Evolutionary conservation across 2,329 filamentous ascomycete species (phyloP).

Genomic region (Fusarium aywerte): DNA sequence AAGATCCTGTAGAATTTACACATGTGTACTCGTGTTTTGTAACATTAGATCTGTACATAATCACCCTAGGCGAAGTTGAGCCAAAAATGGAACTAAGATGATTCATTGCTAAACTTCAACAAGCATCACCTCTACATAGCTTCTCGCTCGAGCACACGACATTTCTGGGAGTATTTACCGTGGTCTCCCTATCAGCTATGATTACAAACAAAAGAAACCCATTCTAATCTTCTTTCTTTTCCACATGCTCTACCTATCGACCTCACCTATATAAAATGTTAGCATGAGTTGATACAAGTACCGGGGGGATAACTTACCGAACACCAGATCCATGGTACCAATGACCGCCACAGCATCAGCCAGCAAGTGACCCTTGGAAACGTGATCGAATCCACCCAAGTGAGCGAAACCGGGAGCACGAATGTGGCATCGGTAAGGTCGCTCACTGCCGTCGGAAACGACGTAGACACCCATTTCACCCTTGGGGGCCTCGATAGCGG

Average conservation of each 20-base stretch:
- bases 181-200: constrained; percentile 53
- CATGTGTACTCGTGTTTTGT: constrained; percentile 28
- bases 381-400: constrained; percentile 91
- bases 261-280: constrained; percentile 63
- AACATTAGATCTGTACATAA: constrained; percentile 30
- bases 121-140: constrained; percentile 44
- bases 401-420: constrained; percentile 97
- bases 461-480: constrained; percentile 99
- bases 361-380: constrained; percentile 89
- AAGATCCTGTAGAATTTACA: constrained; percentile 53
- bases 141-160: constrained; percentile 45
- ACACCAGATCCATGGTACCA: constrained; percentile 88
- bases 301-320: constrained; percentile 69
- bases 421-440: constrained; percentile 97
- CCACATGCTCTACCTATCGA: constrained; percentile 63
- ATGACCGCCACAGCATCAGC: constrained; percentile 98
- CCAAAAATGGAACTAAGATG: constrained; percentile 35
- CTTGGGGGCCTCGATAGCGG: constrained; percentile 98
- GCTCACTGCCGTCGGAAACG: constrained; percentile 94
- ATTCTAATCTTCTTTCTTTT: constrained; percentile 49
- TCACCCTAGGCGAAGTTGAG: constrained; percentile 14
- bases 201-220: constrained; percentile 55
- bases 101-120: constrained; percentile 43
- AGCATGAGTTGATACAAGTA: constrained; percentile 47
- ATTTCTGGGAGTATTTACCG: constrained; percentile 53